Conservation (phyloP, 75 land plant species). For the Larix kaempferi region DNA sequence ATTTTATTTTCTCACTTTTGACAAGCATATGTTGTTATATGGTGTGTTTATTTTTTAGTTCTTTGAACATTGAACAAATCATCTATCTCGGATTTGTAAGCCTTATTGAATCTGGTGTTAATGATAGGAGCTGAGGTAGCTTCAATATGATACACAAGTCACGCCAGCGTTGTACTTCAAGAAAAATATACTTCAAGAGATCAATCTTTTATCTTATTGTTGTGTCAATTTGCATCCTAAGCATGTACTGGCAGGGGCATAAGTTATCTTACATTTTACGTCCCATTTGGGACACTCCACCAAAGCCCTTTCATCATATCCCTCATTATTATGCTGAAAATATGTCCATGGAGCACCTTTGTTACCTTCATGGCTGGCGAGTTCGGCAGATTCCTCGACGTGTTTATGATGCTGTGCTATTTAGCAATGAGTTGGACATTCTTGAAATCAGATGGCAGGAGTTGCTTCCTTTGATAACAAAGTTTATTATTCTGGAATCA, state of each 20-base stretch:
- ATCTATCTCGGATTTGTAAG: too few species aligned
- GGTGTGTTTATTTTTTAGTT: background rate
- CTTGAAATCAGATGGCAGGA: conserved; percentile 76
- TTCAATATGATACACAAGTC: background rate
- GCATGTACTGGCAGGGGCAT: conserved; percentile 20
- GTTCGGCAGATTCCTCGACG: conserved; percentile 63
- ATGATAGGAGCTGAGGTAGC: background rate
- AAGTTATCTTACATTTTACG: conserved; percentile 67
- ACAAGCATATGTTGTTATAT: too few species aligned
- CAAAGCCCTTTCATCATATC: conserved; percentile 50
- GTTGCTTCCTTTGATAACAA: conserved; percentile 56
- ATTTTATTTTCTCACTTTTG: background rate
- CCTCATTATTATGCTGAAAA: conserved; percentile 69
- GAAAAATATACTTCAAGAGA: background rate
- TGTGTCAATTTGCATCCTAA: background rate
- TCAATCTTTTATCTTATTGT: background rate
- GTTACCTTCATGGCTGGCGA: conserved; percentile 76
- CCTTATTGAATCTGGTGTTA: conserved; percentile 1
- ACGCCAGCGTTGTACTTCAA: background rate
- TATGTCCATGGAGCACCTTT: conserved; percentile 58
- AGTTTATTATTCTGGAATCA: conserved; percentile 78
- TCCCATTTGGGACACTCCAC: conserved; percentile 86
- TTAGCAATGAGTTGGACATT: conserved; percentile 87
- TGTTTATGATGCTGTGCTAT: conserved; percentile 84
- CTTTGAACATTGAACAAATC: background rate